These are phyloP conservation scores for Termitomyces sp. DNA, from an alignment of 768 basidiomycete genomes.

Conservation along the genomic window DNA sequence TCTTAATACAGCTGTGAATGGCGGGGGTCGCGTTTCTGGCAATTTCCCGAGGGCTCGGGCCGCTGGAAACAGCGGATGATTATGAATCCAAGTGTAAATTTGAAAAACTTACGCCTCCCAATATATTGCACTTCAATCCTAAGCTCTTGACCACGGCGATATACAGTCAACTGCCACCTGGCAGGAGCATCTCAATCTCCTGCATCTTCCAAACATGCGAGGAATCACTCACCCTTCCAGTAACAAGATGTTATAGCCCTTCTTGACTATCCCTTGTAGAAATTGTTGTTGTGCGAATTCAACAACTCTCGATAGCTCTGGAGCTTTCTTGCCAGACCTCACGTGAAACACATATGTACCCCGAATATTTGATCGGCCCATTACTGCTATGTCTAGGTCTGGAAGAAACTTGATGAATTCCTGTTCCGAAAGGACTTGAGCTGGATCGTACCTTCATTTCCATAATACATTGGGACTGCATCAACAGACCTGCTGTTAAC, in stretches of 20 bases:
- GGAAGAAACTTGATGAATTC: neutral
- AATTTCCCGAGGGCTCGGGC: constrained; percentile 49
- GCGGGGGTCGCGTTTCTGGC: constrained; percentile 44
- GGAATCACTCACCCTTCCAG: constrained; percentile 50
- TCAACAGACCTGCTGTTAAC: constrained; percentile 60
- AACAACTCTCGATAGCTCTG: constrained; percentile 47
- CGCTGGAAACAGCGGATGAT: constrained; percentile 24
- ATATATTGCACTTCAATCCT: constrained; percentile 67
- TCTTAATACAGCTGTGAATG: constrained; percentile 63
- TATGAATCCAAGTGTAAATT: neutral
- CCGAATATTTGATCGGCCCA: constrained; percentile 46
- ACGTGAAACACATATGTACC: constrained; percentile 64
- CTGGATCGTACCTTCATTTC: constrained; percentile 45
- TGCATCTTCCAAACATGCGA: neutral
- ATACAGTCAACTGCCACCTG: constrained; percentile 65
- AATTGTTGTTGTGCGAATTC: constrained; percentile 62
- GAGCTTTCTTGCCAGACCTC: constrained; percentile 34
- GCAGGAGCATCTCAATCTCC: constrained; percentile 3
- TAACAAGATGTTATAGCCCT: constrained; percentile 59
- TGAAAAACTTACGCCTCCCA: constrained; percentile 44
- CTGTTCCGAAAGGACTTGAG: neutral
- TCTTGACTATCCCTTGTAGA: constrained; percentile 44
- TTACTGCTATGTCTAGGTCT: constrained; percentile 58
- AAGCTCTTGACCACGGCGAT: constrained; percentile 55
- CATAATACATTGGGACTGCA: constrained; percentile 59